These are phyloP conservation scores for Fagopyrum esculentum DNA, from an alignment of 148 eudicot genomes.

Conservation along the genomic window DNA sequence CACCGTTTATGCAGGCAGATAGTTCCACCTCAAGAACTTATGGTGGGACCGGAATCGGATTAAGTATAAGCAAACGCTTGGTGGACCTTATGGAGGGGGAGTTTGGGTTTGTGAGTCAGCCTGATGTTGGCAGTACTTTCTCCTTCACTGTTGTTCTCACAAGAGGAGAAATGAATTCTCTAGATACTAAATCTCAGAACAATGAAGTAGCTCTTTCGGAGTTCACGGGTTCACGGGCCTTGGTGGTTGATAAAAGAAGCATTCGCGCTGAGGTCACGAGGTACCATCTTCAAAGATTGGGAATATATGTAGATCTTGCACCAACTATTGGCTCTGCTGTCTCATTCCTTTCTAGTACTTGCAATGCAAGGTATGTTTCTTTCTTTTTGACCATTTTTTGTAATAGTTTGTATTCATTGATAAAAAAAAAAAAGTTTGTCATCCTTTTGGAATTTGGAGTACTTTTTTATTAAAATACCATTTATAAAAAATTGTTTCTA, in stretches of 20 bases:
- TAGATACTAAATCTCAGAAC: constrained; percentile 21
- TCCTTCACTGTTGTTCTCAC: constrained; percentile 61
- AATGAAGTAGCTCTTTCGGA: constrained; percentile 23
- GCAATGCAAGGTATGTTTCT: constrained; percentile 15
- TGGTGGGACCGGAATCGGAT: constrained; percentile 97
- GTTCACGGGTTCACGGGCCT: constrained; percentile 41
- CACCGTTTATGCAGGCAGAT: constrained; percentile 97
- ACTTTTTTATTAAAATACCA: too few species aligned
- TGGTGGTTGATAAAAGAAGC: constrained; percentile 41
- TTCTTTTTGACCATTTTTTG: not conserved
- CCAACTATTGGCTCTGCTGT: not conserved
- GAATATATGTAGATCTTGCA: constrained; percentile 37
- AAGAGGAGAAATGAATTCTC: constrained; percentile 20
- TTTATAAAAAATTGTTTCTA: too few species aligned
- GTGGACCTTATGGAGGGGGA: constrained; percentile 94
- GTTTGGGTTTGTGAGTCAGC: constrained; percentile 74
- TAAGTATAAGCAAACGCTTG: constrained; percentile 83
- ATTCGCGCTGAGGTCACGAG: constrained; percentile 46
- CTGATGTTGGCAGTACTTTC: constrained; percentile 66
- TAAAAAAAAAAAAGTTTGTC: too few species aligned
- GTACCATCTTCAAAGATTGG: constrained; percentile 50
- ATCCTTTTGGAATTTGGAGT: too few species aligned
- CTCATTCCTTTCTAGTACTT: constrained; percentile 3
- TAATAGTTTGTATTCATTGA: too few species aligned
- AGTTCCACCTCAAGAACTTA: constrained; percentile 84